Evolutionary conservation across 2,329 filamentous ascomycete species (phyloP).

Genomic region (Ambrosiella cleistominuta): DNA sequence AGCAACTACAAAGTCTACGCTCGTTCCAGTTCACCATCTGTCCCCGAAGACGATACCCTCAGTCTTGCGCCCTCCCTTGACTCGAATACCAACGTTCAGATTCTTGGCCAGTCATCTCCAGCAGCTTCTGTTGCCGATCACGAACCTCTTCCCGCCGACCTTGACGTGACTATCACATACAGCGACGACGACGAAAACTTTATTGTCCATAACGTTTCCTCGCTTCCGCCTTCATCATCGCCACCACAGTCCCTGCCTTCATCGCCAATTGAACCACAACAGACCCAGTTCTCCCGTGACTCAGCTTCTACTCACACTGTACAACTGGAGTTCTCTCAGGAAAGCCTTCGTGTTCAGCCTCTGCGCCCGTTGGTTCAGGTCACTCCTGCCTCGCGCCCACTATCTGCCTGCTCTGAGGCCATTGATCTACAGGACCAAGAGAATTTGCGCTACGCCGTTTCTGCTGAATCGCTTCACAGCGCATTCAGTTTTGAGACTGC

Average conservation of each 20-base stretch:
- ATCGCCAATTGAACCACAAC: constrained; percentile 1
- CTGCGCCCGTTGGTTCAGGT: constrained; percentile 29
- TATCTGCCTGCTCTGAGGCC: constrained; percentile 19
- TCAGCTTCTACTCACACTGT: neutral
- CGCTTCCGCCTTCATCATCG: constrained; percentile 16
- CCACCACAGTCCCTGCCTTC: constrained; percentile 4
- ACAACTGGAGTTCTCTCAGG: constrained; percentile 37
- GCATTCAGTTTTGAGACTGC: constrained; percentile 32
- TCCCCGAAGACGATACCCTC: constrained; percentile 18
- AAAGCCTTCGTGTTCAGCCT: constrained; percentile 41
- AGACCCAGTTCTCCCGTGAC: neutral
- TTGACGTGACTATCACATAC: constrained; percentile 29
- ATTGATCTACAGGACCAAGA: constrained; percentile 33
- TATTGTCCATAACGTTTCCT: constrained; percentile 13
- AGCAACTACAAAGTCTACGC: constrained; percentile 38
- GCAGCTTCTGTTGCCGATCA: constrained; percentile 21
- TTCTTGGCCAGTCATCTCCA: constrained; percentile 34
- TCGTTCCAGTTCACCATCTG: constrained; percentile 24
- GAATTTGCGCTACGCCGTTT: constrained; percentile 31
- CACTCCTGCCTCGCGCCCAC: constrained; percentile 10
- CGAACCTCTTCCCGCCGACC: constrained; percentile 25
- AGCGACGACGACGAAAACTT: constrained; percentile 13
- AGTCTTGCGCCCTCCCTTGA: constrained; percentile 25
- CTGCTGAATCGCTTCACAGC: constrained; percentile 38
- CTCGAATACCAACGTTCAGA: constrained; percentile 28